Evolutionary conservation across 305 asterid genomes (phyloP), one percentile per base, ranked within the genome.

Genomic region (Fraxinus latifolia): DNA sequence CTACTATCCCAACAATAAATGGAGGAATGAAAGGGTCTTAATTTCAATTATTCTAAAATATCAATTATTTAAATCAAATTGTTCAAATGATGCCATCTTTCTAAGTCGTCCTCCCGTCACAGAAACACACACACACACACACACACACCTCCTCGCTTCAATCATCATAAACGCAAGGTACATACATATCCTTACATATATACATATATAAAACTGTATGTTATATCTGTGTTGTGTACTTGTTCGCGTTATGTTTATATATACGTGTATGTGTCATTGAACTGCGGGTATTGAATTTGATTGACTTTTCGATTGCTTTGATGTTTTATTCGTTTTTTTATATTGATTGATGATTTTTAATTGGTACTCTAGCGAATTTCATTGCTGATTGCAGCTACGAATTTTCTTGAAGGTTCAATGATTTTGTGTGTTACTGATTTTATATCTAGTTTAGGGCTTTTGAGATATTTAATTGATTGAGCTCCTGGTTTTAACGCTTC

Each of bases 401-500:
- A 1, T 17, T 29, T 67, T 67, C 74, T 67, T 67, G 34, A 29
- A 29, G 3, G 74, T 67, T 27, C 36, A 67, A 67, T 27, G 37
- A 29, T 27, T 23, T 23, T 27, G 9, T 25, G n/a, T 19, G 70
- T 7, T 23, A 21, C 31, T 60, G 71, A 60, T 62, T 62, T 55
- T 62, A 62, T 62, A 62, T 67, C 37, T 67, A 67, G 36, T 62
- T 50, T 67, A 67, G 74, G 74, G 37, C 74, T 67, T 67, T 27
- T 25, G 73, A 11, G 74, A 25, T 62, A 19, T 4, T 27, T 67
- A 27, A 25, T 67, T 67, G 74, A 67, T 67, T 67, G 36, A 27
- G 36, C 19, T 67, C 19, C 19, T 27, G 74, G 36, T 9, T 27
- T 27, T 67, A 27, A 4, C 36, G 37, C 74, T 12, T 67, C 7